A percentile compares a stretch with the other conserved stretches of the same genome.
These are phyloP conservation scores for Phytophthora uliginosa DNA, from an alignment of 352 stramenopile genomes.

Conservation along the genomic window DNA sequence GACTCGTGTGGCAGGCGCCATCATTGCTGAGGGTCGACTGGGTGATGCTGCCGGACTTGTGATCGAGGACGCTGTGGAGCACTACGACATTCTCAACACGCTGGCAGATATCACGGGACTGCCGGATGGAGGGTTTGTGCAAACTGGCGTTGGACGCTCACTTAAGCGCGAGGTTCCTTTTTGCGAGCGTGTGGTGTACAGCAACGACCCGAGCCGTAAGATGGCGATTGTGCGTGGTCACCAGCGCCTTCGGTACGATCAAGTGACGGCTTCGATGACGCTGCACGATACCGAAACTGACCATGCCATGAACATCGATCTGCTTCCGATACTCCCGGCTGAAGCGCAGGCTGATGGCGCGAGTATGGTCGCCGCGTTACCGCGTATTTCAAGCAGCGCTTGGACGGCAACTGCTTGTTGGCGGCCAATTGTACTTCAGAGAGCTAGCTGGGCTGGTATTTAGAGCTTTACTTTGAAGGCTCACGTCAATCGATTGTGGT, in stretches of 20 bases:
- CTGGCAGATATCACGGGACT: conserved; percentile 69
- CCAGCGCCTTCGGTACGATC: conserved; percentile 50
- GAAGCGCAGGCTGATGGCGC: conserved; percentile 32
- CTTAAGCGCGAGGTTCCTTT: conserved; percentile 48
- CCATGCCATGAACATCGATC: conserved; percentile 37
- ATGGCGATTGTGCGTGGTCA: conserved; percentile 56
- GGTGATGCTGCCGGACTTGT: conserved; percentile 43
- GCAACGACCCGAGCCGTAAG: conserved; percentile 62
- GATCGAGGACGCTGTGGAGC: conserved; percentile 49
- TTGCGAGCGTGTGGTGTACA: conserved; percentile 47
- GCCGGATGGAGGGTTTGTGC: conserved; percentile 51
- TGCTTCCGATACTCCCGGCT: conserved; percentile 37
- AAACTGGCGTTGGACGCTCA: conserved; percentile 63
- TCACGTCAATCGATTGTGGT: too few species aligned
- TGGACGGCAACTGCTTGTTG: conserved; percentile 38
- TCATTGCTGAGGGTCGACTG: conserved; percentile 61
- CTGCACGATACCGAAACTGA: conserved; percentile 57
- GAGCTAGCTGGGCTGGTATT: conserved; percentile 1
- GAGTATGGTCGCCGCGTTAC: conserved; percentile 39
- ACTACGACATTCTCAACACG: conserved; percentile 72
- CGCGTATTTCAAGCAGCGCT: conserved; percentile 55
- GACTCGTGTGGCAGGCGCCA: conserved; percentile 46
- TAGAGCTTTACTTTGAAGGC: not conserved
- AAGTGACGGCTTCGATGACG: conserved; percentile 45
- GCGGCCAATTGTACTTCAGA: conserved; percentile 9